Conservation (phyloP, 352 stramenopile species). For the Globisporangium perplexum region DNA sequence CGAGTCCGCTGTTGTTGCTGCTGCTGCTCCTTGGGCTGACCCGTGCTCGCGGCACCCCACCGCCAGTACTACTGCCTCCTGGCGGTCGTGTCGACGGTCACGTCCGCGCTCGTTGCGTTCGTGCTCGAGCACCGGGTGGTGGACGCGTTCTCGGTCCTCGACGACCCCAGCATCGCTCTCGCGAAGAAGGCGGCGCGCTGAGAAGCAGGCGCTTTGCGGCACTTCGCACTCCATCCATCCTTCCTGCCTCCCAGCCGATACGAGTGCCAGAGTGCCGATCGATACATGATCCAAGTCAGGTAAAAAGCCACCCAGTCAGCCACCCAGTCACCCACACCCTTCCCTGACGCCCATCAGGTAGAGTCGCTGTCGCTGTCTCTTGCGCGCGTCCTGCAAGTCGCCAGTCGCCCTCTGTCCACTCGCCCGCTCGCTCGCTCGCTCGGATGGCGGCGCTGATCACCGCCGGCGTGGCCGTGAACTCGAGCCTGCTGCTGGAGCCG, state of each 20-base stretch:
- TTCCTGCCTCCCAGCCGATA: no score
- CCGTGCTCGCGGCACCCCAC: no score
- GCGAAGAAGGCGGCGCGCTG: constrained; percentile 10
- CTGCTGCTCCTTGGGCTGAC: no score
- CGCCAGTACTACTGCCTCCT: constrained; percentile 44
- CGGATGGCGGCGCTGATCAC: constrained; percentile 69
- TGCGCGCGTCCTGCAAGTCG: neutral
- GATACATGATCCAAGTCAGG: no score
- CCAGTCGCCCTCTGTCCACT: neutral
- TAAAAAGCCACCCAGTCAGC: no score
- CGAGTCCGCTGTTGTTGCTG: neutral
- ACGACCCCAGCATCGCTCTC: constrained; percentile 12
- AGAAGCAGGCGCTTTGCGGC: no score
- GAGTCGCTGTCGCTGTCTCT: no score
- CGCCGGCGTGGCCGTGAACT: constrained; percentile 62
- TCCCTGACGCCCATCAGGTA: no score
- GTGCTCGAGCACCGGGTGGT: constrained; percentile 32
- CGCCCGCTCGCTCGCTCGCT: neutral
- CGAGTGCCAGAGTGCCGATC: no score
- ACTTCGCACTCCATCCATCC: no score
- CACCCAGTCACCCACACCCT: no score
- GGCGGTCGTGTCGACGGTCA: constrained; percentile 24
- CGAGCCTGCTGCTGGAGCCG: constrained; percentile 67
- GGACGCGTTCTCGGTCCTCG: constrained; percentile 24
- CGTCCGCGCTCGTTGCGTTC: constrained; percentile 26